These are phyloP conservation scores for Begonia peltatifolia DNA, from an alignment of 306 rosid genomes.

Conservation along the genomic window DNA sequence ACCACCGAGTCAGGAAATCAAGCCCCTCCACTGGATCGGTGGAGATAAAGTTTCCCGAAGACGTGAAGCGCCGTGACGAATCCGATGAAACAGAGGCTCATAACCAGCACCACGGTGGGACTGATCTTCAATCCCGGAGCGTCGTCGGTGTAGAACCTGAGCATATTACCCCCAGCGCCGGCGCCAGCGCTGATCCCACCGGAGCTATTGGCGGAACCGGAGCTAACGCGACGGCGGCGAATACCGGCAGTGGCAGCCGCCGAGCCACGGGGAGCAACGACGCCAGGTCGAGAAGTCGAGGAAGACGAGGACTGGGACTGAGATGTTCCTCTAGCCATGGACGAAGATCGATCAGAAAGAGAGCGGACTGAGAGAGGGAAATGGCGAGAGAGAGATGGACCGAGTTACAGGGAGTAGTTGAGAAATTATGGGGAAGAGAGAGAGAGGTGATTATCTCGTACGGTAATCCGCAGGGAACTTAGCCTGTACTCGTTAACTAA, in stretches of 20 bases:
- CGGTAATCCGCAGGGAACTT: no score
- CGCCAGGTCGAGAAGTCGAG: constrained; percentile 43
- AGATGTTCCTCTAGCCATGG: constrained; percentile 82
- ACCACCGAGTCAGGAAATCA: constrained; percentile 8
- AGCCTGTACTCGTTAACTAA: no score
- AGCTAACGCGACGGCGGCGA: constrained; percentile 69
- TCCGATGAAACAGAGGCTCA: constrained; percentile 92
- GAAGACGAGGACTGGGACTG: constrained; percentile 65
- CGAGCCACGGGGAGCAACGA: constrained; percentile 76
- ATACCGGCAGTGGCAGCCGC: constrained; percentile 84
- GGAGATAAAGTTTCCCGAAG: constrained; percentile 57
- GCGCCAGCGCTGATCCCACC: constrained; percentile 20
- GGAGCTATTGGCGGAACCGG: constrained; percentile 9
- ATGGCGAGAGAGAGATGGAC: not conserved
- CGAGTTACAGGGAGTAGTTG: not conserved
- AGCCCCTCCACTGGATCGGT: constrained; percentile 36
- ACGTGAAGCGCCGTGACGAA: constrained; percentile 88
- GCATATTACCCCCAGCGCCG: constrained; percentile 51
- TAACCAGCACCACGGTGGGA: constrained; percentile 70
- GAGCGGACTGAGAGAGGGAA: not conserved
- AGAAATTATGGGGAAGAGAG: not conserved
- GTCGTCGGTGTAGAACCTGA: constrained; percentile 86
- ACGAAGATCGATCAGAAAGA: constrained; percentile 5
- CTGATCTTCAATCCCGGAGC: constrained; percentile 85
- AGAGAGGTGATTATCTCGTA: not conserved